Evolutionary conservation across 345 rosid genomes (phyloP).

Genomic region (Nephelium lappaceum): DNA sequence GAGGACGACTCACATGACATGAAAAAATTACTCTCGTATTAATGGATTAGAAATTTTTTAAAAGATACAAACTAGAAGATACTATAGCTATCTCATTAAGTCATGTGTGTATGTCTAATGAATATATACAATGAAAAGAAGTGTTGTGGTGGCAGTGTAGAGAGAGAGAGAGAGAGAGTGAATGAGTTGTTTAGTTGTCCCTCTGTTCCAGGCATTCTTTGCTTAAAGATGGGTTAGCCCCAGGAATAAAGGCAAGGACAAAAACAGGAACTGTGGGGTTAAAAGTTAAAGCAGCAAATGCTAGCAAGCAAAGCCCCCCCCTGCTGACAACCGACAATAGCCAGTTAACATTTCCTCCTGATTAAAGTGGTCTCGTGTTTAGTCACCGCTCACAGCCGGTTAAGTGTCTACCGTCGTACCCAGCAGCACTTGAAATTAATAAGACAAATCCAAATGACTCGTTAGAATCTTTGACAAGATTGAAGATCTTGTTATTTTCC

Average conservation of each 20-base stretch:
- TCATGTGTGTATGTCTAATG: too few species aligned
- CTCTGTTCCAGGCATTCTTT: slow-evolving; percentile 71
- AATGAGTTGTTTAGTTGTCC: slow-evolving; percentile 46
- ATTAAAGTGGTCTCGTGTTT: slow-evolving; percentile 19
- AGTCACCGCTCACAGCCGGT: slow-evolving; percentile 48
- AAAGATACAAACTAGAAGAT: too few species aligned
- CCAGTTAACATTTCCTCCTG: slow-evolving; percentile 28
- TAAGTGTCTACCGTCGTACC: slow-evolving; percentile 35
- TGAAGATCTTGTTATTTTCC: slow-evolving; percentile 32
- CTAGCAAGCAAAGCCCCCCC: not conserved
- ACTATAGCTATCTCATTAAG: too few species aligned
- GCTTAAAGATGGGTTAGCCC: slow-evolving; percentile 69
- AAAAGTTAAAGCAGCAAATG: slow-evolving; percentile 30
- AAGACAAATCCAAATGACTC: not conserved
- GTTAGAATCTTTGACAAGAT: slow-evolving; percentile 28
- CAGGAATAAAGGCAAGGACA: slow-evolving; percentile 64
- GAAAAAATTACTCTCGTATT: too few species aligned
- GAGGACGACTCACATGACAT: too few species aligned
- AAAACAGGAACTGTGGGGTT: slow-evolving; percentile 27
- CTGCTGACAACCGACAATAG: slow-evolving; percentile 49
- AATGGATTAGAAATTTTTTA: too few species aligned
- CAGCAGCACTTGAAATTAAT: not conserved
- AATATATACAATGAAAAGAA: too few species aligned
- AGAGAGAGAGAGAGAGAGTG: not conserved
- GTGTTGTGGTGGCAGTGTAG: not conserved